phyloP scores from a whole-genome alignment of 331 rosid species.

The Spiraea crenata region DNA sequence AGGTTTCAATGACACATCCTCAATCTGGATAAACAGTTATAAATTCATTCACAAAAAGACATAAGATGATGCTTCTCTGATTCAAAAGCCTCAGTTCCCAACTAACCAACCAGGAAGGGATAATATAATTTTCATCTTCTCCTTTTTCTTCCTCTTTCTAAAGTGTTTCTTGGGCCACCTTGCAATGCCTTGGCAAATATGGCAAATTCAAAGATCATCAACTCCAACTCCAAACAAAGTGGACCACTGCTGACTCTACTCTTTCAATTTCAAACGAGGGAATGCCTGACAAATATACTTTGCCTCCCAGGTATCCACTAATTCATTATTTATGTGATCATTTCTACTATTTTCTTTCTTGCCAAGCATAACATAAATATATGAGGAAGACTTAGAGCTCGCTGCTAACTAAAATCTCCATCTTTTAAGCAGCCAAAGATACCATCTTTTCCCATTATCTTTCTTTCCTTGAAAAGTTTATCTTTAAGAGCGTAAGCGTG shows the following conservation, averaged over 20 bases:
- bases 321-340: too few species aligned
- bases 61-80: background rate
- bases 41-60: too few species aligned
- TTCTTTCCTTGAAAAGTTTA: background rate
- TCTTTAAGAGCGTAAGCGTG: slow-evolving; percentile 16
- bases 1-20: slow-evolving; percentile 29
- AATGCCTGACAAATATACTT: too few species aligned
- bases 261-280: too few species aligned
- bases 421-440: slow-evolving; percentile 28
- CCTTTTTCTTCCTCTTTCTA: background rate
- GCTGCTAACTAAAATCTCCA: background rate
- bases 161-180: background rate
- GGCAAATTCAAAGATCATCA: too few species aligned
- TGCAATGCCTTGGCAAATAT: too few species aligned
- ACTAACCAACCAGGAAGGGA: slow-evolving; percentile 3
- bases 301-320: too few species aligned
- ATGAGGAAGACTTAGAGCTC: background rate
- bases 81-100: slow-evolving; percentile 9
- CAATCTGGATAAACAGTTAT: background rate
- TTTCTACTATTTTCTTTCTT: too few species aligned
- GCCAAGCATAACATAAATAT: too few species aligned
- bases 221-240: too few species aligned
- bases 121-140: background rate
- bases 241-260: too few species aligned
- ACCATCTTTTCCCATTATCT: slow-evolving; percentile 16